phyloP scores from a whole-genome alignment of 2,329 filamentous ascomycete species.

The Samsoniella hepiali region DNA sequence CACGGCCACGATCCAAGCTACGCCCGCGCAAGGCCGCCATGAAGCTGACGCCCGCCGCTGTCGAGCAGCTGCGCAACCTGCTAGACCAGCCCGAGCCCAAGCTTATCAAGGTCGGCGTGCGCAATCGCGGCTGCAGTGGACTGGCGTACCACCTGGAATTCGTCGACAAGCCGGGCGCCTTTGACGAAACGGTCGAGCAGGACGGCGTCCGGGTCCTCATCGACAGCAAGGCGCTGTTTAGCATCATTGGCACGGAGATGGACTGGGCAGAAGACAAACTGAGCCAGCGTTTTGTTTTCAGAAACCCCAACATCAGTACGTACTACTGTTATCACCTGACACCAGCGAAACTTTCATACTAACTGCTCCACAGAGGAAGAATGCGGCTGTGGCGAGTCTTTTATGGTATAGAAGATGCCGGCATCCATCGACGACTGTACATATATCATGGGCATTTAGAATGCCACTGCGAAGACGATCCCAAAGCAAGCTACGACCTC shows the following conservation, averaged over 20 bases:
- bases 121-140: slow-evolving; percentile 90
- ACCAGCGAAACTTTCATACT: slow-evolving; percentile 23
- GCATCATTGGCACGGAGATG: slow-evolving; percentile 98
- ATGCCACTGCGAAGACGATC: not conserved
- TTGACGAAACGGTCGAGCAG: slow-evolving; percentile 92
- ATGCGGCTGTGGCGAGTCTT: slow-evolving; percentile 95
- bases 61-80: slow-evolving; percentile 72
- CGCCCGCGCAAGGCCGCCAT: slow-evolving; percentile 85
- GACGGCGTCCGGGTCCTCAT: slow-evolving; percentile 95
- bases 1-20: slow-evolving; percentile 35
- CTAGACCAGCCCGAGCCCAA: slow-evolving; percentile 85
- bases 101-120: slow-evolving; percentile 90
- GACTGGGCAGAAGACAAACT: slow-evolving; percentile 97
- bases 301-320: slow-evolving; percentile 97
- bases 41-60: slow-evolving; percentile 75
- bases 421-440: not conserved
- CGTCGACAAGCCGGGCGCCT: slow-evolving; percentile 81
- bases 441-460: not conserved
- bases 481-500: not conserved
- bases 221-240: slow-evolving; percentile 95
- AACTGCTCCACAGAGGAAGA: slow-evolving; percentile 70
- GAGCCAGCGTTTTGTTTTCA: slow-evolving; percentile 87
- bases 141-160: slow-evolving; percentile 92
- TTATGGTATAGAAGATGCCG: slow-evolving; percentile 64
- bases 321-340: slow-evolving; percentile 26